Base-by-base conservation (phyloP, 1,139 yeast species). In the Cylindricascospora bacillispora region DNA sequence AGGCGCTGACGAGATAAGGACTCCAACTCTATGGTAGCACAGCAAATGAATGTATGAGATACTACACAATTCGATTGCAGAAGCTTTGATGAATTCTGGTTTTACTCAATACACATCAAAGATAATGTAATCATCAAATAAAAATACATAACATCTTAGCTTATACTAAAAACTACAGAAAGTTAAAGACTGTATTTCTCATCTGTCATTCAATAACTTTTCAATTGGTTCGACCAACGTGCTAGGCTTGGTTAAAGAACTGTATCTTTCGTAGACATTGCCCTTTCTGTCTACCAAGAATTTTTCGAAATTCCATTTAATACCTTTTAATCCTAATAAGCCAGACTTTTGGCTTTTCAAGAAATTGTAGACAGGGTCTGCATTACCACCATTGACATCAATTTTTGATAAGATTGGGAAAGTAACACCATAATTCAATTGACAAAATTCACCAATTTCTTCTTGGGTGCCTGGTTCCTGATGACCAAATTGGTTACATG, bases 261-360 rank as follows among this genome's bases (percentile, higher is more conserved):
- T 65, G 57, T 66, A 81, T 50, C 98, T 69, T 35, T 63, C 66
- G 27, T 68, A 70, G 26, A 85, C 95, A 1, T 68, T 52, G 29
- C 98, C 98, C 2, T 70, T 47, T 46, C 67, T 66, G 52, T 76
- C 75, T 32, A 89, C 54, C 31, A 89, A 47, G 60, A 89, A 89
- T 63, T 89, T 89, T 56, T 86, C 97, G 52, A 86, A 89, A 61
- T 89, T 89, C 98, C 97, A 89, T 54, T 81, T 74, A 45, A 86
- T 69, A 18, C 93, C 89, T 36, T 64, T 66, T 54, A 83, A 74
- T 11, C 94, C 94, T 27, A 85, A 56, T 10, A 69, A 44, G 13
- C 92, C 93, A 7, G 73, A 40, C 36, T 63, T 64, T 32, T 56
- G 50, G 15, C 36, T 33, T 64, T 89, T 89, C 54, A 89, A 68